Conservation (phyloP, 2,329 filamentous ascomycete species). For the Clathrospora elynae region DNA sequence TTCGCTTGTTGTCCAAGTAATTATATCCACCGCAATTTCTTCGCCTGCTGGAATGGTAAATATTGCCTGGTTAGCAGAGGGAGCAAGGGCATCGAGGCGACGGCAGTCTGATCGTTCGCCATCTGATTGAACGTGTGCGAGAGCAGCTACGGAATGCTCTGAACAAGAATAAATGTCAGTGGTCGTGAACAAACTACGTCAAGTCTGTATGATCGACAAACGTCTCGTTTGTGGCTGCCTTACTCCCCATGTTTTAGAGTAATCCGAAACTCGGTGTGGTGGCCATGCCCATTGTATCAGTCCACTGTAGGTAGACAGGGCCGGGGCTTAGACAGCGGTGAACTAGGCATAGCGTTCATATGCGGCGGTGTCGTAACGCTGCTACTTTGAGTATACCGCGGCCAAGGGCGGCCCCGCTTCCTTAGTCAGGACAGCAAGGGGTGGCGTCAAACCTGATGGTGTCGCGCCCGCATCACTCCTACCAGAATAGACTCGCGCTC, state of each 20-base stretch:
- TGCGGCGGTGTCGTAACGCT: conserved; percentile 39
- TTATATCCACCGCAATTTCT: conserved; percentile 35
- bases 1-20: conserved; percentile 41
- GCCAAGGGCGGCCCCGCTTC: conserved; percentile 40
- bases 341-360: conserved; percentile 40
- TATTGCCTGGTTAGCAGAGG: conserved; percentile 44
- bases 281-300: conserved; percentile 44
- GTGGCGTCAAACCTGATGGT: conserved; percentile 33
- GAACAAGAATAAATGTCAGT: conserved; percentile 46
- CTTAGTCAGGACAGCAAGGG: conserved; percentile 45
- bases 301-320: conserved; percentile 35
- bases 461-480: conserved; percentile 37
- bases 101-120: conserved; percentile 38
- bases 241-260: conserved; percentile 32
- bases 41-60: conserved; percentile 41
- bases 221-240: conserved; percentile 41
- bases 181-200: conserved; percentile 38
- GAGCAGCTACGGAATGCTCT: conserved; percentile 43
- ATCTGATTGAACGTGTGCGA: conserved; percentile 48
- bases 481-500: conserved; percentile 39
- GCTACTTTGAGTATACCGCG: conserved; percentile 38
- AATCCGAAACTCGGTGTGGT: conserved; percentile 41
- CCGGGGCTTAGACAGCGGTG: conserved; percentile 31
- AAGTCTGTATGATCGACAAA: conserved; percentile 39
- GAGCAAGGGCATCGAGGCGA: conserved; percentile 45